These are phyloP conservation scores for Phyllosticta citriasiana DNA, from an alignment of 2,329 filamentous ascomycete species.

Conservation along the genomic window DNA sequence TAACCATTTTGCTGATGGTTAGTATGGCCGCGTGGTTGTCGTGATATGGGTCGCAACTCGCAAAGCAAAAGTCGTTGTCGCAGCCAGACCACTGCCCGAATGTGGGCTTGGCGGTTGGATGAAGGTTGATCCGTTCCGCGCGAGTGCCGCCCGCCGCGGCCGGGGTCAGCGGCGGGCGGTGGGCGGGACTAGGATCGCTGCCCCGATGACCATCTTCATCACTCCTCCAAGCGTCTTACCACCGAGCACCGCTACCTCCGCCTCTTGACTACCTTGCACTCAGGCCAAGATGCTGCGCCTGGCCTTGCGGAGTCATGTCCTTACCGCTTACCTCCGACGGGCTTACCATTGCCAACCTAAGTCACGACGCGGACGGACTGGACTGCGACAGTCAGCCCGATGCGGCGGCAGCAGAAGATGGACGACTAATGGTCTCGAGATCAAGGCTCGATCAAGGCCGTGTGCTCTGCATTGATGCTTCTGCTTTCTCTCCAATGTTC, in stretches of 20 bases:
- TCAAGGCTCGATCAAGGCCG: no score
- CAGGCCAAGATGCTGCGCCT: neutral
- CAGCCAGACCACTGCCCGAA: neutral
- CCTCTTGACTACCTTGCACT: neutral
- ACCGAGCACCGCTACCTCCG: neutral
- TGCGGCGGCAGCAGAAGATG: no score
- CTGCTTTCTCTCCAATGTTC: no score
- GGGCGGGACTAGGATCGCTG: no score
- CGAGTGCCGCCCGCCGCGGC: neutral
- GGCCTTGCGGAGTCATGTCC: neutral
- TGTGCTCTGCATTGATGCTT: no score
- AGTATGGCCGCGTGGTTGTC: conserved; percentile 10
- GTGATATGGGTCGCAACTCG: neutral
- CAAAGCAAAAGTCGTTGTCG: neutral
- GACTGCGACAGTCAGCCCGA: no score
- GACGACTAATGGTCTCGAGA: no score
- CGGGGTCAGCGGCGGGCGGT: no score
- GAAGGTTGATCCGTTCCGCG: neutral
- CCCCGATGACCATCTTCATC: no score
- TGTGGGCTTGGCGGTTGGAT: conserved; percentile 11
- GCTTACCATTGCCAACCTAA: no score
- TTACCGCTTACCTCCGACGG: neutral
- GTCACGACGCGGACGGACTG: no score
- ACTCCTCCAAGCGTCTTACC: no score
- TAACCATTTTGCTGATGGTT: conserved; percentile 36